Evolutionary conservation across 192 early-diverging fungal genomes (phyloP), one percentile per base, ranked within the genome.

Genomic region (Jimgerdemannia lactiflua): DNA sequence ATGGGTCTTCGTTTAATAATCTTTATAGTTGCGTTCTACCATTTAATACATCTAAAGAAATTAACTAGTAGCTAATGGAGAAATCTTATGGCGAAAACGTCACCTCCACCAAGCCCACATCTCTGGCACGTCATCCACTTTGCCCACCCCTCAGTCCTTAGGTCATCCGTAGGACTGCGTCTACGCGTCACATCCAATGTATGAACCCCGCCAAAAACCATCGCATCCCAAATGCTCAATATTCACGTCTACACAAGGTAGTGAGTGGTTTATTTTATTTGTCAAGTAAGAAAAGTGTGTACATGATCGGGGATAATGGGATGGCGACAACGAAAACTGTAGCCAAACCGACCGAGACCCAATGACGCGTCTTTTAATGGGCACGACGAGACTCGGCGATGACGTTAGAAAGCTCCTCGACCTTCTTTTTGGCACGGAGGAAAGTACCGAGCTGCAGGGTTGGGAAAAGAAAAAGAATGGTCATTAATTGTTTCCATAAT

Each of bases 401-500:
- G 78, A 98, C 92, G 85, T 86, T 88, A 73, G 89, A 87, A 81
- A 99, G 92, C 89, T 99, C 97, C 78, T 99, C 98, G 81, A 99
- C 94, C 95, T 99, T 99, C 79, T 89, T 92, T 95, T 99, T 99
- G 85, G 96, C 94, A 82, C 97, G 97, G 83, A 91, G 83, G 82
- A 97, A 92, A 75, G 97, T 97, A 80, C 98, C 98, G 79, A 99
- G 91, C 92, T 95, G 80, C 65, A 63, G 68, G 3, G 17, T 71
- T 42, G 19, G 70, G 41, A 42, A 63, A 11, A 39, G 42, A 49
- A 65, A 54, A 64, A 63, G 63, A 19, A 10, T 43, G 17, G 70
- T 67, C 29, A 74, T 20, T 40, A 66, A 11, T 39, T 76, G 7
- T 3, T 42, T 63, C 14, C 65, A 41, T 1, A 29, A 29, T 29